These are phyloP conservation scores for Phaeotremella fagi DNA, from an alignment of 768 basidiomycete genomes.

Conservation along the genomic window DNA sequence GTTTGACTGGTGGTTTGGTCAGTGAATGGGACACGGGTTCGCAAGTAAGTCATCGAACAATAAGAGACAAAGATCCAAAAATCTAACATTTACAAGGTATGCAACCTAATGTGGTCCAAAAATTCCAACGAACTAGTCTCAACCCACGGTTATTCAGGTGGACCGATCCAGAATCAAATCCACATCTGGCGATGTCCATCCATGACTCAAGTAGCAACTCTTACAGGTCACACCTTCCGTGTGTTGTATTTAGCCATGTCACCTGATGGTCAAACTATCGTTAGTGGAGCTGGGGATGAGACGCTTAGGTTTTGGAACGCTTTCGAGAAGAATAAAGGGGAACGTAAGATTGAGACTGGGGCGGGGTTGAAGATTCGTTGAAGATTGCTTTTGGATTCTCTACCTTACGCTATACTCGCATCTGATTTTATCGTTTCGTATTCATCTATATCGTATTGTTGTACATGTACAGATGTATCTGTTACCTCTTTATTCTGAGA, in stretches of 20 bases:
- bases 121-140: conserved; percentile 97
- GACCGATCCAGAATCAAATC: conserved; percentile 91
- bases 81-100: conserved; percentile 58
- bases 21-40: conserved; percentile 89
- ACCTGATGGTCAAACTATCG: conserved; percentile 95
- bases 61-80: background rate
- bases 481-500: too few relatives aligned
- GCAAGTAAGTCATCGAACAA: conserved; percentile 60
- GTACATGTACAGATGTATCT: too few relatives aligned
- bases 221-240: conserved; percentile 90
- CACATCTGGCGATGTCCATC: conserved; percentile 86
- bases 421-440: too few relatives aligned
- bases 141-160: conserved; percentile 93
- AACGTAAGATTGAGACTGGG: conserved; percentile 11
- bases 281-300: conserved; percentile 96
- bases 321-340: conserved; percentile 56
- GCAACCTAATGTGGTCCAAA: conserved; percentile 92
- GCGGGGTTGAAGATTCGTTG: conserved; percentile 15
- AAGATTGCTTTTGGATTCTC: conserved; percentile 36
- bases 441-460: too few relatives aligned
- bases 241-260: conserved; percentile 97
- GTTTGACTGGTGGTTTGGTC: conserved; percentile 74
- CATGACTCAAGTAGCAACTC: conserved; percentile 86
- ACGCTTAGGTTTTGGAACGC: conserved; percentile 97
- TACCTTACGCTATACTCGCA: too few relatives aligned